Evolutionary conservation across 495 filamentous ascomycete species (phyloP).

Genomic region (Penicillium cosmopolitanum): DNA sequence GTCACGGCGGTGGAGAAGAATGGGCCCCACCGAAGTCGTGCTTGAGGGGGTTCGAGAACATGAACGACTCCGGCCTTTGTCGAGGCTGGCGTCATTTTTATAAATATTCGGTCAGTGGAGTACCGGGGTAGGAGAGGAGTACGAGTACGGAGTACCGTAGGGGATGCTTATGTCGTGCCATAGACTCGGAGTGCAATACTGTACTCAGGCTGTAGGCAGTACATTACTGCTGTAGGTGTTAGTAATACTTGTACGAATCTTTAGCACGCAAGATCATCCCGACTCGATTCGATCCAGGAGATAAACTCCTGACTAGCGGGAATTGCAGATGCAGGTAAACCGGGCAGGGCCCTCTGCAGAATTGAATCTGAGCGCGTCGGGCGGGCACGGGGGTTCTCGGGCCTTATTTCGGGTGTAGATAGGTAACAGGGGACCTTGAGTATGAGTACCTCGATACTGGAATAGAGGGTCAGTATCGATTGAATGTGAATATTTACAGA

Average conservation of each 20-base stretch:
- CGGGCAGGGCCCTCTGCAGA: not conserved
- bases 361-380: constrained; percentile 2
- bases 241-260: too few relatives aligned
- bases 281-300: not conserved
- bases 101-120: not conserved
- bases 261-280: too few relatives aligned
- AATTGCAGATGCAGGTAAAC: not conserved
- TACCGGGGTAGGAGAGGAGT: too few relatives aligned
- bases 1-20: constrained; percentile 19
- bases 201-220: too few relatives aligned
- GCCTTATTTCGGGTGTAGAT: not conserved
- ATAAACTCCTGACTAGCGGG: not conserved
- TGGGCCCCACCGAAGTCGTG: not conserved
- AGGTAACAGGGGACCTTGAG: not conserved
- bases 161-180: not conserved
- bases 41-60: constrained; percentile 13
- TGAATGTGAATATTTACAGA: not conserved
- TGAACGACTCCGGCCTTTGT: not conserved
- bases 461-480: too few relatives aligned
- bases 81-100: constrained; percentile 5
- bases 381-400: not conserved
- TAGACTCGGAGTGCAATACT: too few relatives aligned
- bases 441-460: not conserved
- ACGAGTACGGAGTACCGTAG: too few relatives aligned
- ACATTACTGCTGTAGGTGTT: too few relatives aligned